Evolutionary conservation across 495 filamentous ascomycete genomes (phyloP).

Genomic region (Penicillium angulare): DNA sequence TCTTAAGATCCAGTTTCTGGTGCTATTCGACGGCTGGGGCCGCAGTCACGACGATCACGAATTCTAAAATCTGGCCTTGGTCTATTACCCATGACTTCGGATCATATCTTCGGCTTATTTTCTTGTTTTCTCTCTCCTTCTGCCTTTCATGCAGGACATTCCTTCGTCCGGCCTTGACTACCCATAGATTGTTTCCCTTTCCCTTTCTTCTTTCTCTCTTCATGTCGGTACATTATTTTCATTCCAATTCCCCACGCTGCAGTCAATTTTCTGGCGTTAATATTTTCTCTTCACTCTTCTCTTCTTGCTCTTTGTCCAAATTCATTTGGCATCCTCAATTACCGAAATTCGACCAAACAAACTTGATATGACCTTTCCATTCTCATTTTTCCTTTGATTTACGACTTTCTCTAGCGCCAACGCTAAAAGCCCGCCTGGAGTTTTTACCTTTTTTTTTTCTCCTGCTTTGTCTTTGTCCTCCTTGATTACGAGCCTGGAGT

Average conservation of each 20-base stretch:
- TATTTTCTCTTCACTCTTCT: slow-evolving; percentile 6
- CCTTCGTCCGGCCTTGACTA: slow-evolving; percentile 29
- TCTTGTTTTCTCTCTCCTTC: slow-evolving; percentile 19
- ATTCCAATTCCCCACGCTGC: slow-evolving; percentile 24
- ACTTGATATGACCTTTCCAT: neutral
- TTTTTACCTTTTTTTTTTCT: slow-evolving; percentile 1
- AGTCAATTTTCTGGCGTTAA: slow-evolving; percentile 25
- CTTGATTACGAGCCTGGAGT: neutral
- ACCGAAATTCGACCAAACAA: slow-evolving; percentile 11
- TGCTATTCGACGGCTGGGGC: slow-evolving; percentile 17
- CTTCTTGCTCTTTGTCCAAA: slow-evolving; percentile 1
- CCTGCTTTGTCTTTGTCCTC: neutral
- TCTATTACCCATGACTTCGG: slow-evolving; percentile 37
- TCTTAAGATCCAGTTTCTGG: neutral
- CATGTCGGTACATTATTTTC: slow-evolving; percentile 32
- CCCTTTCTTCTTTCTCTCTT: slow-evolving; percentile 18
- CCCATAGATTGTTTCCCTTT: slow-evolving; percentile 33
- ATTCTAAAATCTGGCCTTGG: slow-evolving; percentile 30
- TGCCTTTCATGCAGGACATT: slow-evolving; percentile 29
- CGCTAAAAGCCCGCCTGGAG: neutral
- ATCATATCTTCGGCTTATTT: slow-evolving; percentile 25
- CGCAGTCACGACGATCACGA: slow-evolving; percentile 51
- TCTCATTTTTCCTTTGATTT: slow-evolving; percentile 1
- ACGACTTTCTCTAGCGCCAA: neutral
- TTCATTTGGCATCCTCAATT: slow-evolving; percentile 11